Percentiles rank a stretch among this genome's conserved stretches.
Conservation (phyloP, 2,329 filamentous ascomycete species). For the Claviceps lovelessii region DNA sequence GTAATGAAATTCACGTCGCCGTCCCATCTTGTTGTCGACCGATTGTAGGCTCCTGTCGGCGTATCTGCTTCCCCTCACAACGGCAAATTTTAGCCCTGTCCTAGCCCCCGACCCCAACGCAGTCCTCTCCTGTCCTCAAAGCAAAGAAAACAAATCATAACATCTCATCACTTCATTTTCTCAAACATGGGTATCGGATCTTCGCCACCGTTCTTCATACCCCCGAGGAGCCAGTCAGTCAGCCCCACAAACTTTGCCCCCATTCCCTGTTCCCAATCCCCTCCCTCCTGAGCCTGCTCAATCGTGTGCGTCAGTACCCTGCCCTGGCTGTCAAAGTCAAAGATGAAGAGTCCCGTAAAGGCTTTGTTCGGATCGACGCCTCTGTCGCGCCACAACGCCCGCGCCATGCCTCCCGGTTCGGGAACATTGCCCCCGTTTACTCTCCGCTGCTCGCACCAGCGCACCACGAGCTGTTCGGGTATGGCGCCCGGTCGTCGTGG, state of each 20-base stretch:
- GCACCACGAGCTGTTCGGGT: slow-evolving; percentile 74
- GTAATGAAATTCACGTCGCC: too few species aligned
- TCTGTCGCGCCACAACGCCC: slow-evolving; percentile 23
- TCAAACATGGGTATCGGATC: slow-evolving; percentile 24
- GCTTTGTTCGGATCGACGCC: slow-evolving; percentile 48
- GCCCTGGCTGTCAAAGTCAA: slow-evolving; percentile 84
- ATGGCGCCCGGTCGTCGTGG: slow-evolving; percentile 37
- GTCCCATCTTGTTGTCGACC: too few species aligned
- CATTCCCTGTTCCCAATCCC: slow-evolving; percentile 68
- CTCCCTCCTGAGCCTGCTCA: slow-evolving; percentile 75
- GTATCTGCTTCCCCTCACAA: too few species aligned
- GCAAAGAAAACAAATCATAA: neutral
- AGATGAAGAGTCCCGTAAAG: slow-evolving; percentile 86
- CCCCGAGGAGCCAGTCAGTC: slow-evolving; percentile 87
- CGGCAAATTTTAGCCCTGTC: too few species aligned
- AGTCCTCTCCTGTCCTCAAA: neutral
- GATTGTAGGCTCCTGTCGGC: too few species aligned
- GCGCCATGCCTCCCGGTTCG: slow-evolving; percentile 29
- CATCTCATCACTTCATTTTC: slow-evolving; percentile 11
- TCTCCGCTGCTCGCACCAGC: slow-evolving; percentile 51
- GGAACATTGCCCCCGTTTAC: slow-evolving; percentile 2
- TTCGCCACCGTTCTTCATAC: slow-evolving; percentile 32
- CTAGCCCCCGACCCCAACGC: too few species aligned
- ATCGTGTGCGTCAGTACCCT: slow-evolving; percentile 80
- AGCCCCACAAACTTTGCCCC: slow-evolving; percentile 74